These are phyloP conservation scores for Yarrowia yakushimensis DNA, from an alignment of 805 yeast genomes.

Conservation along the genomic window DNA sequence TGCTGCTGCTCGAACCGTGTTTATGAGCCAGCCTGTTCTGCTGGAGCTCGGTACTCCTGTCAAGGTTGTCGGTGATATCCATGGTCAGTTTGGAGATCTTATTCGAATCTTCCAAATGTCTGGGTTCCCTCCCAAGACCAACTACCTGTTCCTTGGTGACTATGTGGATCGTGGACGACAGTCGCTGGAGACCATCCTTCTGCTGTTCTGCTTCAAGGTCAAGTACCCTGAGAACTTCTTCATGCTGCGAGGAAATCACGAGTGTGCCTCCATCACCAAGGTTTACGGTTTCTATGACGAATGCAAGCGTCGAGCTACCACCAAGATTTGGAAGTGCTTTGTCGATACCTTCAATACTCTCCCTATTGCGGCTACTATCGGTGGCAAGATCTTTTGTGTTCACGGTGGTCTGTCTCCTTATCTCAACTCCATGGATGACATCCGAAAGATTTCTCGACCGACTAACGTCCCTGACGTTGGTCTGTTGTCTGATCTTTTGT, in stretches of 20 bases:
- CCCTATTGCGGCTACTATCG: constrained; percentile 90
- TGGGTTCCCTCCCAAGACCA: constrained; percentile 90
- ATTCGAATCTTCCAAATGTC: constrained; percentile 83
- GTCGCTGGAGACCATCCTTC: constrained; percentile 79
- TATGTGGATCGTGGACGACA: constrained; percentile 96
- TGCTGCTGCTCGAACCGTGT: constrained; percentile 75
- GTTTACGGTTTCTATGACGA: constrained; percentile 96
- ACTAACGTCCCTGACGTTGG: constrained; percentile 80
- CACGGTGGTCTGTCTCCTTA: constrained; percentile 77
- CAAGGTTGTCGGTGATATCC: constrained; percentile 88
- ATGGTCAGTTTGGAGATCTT: constrained; percentile 88
- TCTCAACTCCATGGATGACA: constrained; percentile 65
- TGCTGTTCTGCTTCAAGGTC: constrained; percentile 81
- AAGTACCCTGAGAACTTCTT: constrained; percentile 89
- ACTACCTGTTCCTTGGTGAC: constrained; percentile 86
- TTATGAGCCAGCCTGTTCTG: constrained; percentile 80
- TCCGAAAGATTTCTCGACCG: constrained; percentile 64
- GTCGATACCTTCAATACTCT: constrained; percentile 89
- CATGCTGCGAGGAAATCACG: constrained; percentile 88
- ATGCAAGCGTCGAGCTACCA: constrained; percentile 84
- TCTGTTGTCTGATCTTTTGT: constrained; percentile 62
- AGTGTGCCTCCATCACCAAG: constrained; percentile 90
- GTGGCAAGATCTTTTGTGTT: constrained; percentile 84
- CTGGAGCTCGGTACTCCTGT: constrained; percentile 80
- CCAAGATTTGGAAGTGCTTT: constrained; percentile 84